A percentile compares a stretch with the other conserved stretches of the same genome.
Conservation (phyloP, 1,284 basidiomycete genomes). For the Bothia castanella region DNA sequence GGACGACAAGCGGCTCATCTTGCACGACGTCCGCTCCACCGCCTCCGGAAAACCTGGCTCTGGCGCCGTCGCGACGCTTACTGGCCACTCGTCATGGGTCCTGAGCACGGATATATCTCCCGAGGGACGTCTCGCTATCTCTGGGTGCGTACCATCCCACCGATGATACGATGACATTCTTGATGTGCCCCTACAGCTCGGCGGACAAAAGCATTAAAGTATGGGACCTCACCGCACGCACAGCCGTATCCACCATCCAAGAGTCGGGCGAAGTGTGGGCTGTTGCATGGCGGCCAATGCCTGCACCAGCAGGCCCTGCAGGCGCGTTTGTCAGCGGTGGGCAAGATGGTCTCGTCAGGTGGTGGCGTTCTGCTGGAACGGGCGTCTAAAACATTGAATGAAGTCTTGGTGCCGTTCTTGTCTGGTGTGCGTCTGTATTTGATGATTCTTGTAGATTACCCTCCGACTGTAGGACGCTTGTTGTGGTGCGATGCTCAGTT, state of each 20-base stretch:
- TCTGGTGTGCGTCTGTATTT: not conserved
- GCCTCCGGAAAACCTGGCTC: slow-evolving; percentile 56
- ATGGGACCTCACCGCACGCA: slow-evolving; percentile 79
- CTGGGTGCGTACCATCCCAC: slow-evolving; percentile 55
- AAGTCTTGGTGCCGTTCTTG: slow-evolving; percentile 3
- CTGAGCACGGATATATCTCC: slow-evolving; percentile 75
- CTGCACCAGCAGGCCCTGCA: slow-evolving; percentile 48
- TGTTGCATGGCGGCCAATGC: slow-evolving; percentile 75
- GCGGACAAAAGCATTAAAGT: slow-evolving; percentile 84
- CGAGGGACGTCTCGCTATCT: slow-evolving; percentile 71
- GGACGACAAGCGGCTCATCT: slow-evolving; percentile 81
- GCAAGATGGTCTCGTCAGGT: slow-evolving; percentile 73
- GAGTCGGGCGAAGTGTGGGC: slow-evolving; percentile 83
- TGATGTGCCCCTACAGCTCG: slow-evolving; percentile 45
- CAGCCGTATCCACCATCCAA: slow-evolving; percentile 72
- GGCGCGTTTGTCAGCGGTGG: slow-evolving; percentile 77
- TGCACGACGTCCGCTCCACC: slow-evolving; percentile 75
- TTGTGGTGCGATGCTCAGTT: too few species aligned
- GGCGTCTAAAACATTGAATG: slow-evolving; percentile 15
- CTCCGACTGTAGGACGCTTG: too few species aligned
- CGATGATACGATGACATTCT: not conserved
- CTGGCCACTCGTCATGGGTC: slow-evolving; percentile 86
- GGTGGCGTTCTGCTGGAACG: slow-evolving; percentile 69
- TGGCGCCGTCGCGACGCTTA: slow-evolving; percentile 76
- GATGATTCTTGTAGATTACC: too few species aligned